phyloP scores from a whole-genome alignment of 169 alveolate species.

The Sarcocystis neurona region DNA sequence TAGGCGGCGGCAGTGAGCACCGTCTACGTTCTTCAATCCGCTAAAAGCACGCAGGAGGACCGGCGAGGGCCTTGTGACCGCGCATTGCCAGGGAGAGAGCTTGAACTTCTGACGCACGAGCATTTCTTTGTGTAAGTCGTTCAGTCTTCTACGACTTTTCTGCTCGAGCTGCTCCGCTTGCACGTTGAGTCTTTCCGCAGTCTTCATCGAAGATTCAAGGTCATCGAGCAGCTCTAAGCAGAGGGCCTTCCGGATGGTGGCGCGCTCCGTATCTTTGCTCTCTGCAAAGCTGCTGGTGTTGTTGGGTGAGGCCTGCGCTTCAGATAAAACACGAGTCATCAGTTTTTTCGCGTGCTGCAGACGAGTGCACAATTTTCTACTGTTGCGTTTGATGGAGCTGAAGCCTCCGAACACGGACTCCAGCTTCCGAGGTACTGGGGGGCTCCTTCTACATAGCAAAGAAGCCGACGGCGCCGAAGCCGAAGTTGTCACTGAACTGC shows the following conservation, averaged over 20 bases:
- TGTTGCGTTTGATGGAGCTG: neutral
- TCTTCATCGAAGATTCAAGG: neutral
- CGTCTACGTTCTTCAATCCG: too few species aligned
- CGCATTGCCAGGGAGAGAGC: neutral
- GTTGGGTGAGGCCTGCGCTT: too few species aligned
- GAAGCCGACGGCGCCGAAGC: too few species aligned
- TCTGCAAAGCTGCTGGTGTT: too few species aligned
- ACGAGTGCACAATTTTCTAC: neutral
- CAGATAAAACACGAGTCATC: neutral
- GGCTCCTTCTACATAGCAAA: neutral
- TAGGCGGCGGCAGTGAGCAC: too few species aligned
- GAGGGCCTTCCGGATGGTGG: neutral
- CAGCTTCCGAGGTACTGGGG: neutral
- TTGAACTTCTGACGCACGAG: conserved; percentile 6
- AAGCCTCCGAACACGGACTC: conserved; percentile 10
- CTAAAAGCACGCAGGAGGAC: conserved; percentile 12
- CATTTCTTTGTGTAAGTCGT: neutral
- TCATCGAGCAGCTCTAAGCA: neutral
- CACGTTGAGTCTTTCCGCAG: neutral
- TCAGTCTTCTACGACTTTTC: neutral
- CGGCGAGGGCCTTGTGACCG: neutral
- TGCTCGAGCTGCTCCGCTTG: neutral
- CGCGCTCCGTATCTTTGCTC: too few species aligned
- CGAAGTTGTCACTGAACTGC: too few species aligned
- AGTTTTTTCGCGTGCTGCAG: conserved; percentile 11